A percentile compares a stretch with the other conserved stretches of the same genome.
Evolutionary conservation across 2,329 filamentous ascomycete genomes (phyloP).

Genomic region (Cladosporium sp.): DNA sequence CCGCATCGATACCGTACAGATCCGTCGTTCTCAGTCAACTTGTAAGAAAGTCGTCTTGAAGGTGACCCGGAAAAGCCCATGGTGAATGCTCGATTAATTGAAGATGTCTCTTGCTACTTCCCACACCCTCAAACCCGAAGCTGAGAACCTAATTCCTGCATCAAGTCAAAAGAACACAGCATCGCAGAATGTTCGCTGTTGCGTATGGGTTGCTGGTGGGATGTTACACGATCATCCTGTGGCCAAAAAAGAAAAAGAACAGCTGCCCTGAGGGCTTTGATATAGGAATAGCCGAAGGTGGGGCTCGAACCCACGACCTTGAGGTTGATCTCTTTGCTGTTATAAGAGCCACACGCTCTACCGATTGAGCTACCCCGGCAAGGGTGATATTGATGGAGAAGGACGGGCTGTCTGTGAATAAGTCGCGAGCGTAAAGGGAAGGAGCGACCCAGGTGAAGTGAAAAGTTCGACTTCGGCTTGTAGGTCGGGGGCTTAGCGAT

Average conservation of each 20-base stretch:
- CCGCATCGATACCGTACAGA: no score
- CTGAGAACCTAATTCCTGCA: background rate
- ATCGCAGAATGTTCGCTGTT: background rate
- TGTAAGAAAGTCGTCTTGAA: no score
- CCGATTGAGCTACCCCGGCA: slow-evolving; percentile 51
- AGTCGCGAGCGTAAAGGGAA: background rate
- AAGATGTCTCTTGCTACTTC: no score
- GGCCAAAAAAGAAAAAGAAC: background rate
- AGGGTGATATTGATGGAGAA: slow-evolving; percentile 3
- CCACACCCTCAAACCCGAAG: no score
- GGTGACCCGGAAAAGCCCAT: no score
- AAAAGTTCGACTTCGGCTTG: no score
- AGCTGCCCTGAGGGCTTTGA: background rate
- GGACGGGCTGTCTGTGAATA: background rate
- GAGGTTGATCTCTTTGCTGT: slow-evolving; percentile 19
- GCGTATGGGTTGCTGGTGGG: background rate
- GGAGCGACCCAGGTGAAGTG: background rate
- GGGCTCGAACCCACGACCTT: slow-evolving; percentile 25
- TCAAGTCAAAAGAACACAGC: background rate
- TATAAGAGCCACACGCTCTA: slow-evolving; percentile 37
- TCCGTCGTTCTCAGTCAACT: no score
- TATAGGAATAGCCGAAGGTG: slow-evolving; percentile 25
- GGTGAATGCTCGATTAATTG: no score
- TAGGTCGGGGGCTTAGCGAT: no score
- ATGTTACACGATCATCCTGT: background rate